Evolutionary conservation across 2,329 filamentous ascomycete species (phyloP).

Genomic region (Diplodia mutila): DNA sequence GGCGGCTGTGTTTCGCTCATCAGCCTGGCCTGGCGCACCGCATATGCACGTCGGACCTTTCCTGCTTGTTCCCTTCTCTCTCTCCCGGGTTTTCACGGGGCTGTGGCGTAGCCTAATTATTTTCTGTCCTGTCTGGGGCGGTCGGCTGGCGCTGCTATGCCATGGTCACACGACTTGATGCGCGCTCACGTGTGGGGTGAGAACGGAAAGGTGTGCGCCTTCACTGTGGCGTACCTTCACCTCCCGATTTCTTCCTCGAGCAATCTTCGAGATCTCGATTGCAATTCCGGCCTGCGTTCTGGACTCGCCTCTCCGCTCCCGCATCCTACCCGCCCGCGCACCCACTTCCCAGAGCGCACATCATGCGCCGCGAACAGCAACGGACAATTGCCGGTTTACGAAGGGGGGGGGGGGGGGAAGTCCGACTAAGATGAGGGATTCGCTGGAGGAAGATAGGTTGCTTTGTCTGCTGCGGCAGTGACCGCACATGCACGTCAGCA

Average conservation of each 20-base stretch:
- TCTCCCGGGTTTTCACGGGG: conserved; percentile 8
- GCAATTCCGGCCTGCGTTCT: not conserved
- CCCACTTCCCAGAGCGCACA: too few species aligned
- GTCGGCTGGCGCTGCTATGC: not conserved
- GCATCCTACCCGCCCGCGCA: not conserved
- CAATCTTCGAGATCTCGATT: not conserved
- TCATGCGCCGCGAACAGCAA: not conserved
- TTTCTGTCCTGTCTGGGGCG: too few species aligned
- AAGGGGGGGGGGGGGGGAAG: conserved; percentile 6
- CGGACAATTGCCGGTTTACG: not conserved
- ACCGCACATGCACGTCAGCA: conserved; percentile 14
- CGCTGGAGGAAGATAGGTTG: not conserved
- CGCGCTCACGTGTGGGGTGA: conserved; percentile 9
- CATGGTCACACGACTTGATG: conserved; percentile 2
- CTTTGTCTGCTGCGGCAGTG: not conserved
- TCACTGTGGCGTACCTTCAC: not conserved
- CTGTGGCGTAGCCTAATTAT: not conserved
- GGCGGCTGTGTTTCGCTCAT: not conserved
- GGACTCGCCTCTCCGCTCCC: not conserved
- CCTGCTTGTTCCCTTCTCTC: not conserved
- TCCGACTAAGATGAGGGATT: not conserved
- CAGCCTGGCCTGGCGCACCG: not conserved
- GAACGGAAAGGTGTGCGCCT: not conserved
- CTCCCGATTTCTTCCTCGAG: not conserved
- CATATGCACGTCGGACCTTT: not conserved